These are phyloP conservation scores for Solanum raphanifolium DNA, from an alignment of 257 asterid species.

Conservation along the genomic window DNA sequence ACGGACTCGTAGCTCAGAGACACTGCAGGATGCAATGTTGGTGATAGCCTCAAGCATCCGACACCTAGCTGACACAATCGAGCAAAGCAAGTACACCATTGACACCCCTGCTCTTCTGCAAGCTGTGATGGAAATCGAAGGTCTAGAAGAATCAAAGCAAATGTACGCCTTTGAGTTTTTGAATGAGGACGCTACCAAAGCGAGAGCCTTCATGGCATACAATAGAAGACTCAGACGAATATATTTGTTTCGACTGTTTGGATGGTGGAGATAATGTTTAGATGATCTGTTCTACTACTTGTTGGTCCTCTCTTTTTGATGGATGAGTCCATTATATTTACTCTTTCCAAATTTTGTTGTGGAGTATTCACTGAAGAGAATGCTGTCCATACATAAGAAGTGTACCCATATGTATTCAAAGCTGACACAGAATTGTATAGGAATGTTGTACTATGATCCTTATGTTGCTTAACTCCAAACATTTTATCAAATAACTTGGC, in stretches of 20 bases:
- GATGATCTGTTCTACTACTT: background rate
- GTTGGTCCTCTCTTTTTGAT: background rate
- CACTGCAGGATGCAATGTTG: background rate
- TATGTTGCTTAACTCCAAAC: background rate
- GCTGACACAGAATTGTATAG: background rate
- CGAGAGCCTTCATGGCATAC: background rate
- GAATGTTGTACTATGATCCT: background rate
- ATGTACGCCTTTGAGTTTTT: background rate
- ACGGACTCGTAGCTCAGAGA: background rate
- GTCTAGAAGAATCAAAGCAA: background rate
- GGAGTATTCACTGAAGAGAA: background rate
- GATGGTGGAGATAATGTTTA: background rate
- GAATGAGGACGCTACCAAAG: background rate
- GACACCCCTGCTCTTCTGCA: background rate
- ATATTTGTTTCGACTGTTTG: conserved; percentile 1
- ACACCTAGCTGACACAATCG: background rate
- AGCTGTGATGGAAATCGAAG: background rate
- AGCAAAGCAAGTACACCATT: background rate
- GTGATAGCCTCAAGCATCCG: background rate
- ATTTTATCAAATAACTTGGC: background rate
- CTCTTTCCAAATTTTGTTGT: background rate
- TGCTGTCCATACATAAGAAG: background rate
- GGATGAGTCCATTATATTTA: background rate
- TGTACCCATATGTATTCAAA: background rate
- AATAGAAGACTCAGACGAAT: background rate